Conservation (phyloP, 306 rosid species). For the Delonix regia region DNA sequence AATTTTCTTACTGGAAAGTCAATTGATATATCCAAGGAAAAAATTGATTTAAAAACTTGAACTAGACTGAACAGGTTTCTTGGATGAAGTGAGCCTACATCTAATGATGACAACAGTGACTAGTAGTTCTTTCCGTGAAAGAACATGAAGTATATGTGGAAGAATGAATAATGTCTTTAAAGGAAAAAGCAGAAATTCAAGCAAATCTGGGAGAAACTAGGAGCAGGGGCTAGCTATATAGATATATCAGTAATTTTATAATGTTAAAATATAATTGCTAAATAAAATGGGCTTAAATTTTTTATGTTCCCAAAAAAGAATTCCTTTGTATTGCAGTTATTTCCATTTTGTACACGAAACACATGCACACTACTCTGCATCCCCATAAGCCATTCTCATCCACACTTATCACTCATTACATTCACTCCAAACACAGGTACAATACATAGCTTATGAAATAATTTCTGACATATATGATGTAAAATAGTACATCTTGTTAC, state of each 20-base stretch:
- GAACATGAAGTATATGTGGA: neutral
- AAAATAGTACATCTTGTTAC: neutral
- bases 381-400: slow-evolving; percentile 4
- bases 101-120: neutral
- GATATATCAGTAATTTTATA: neutral
- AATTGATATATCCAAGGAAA: slow-evolving; percentile 4
- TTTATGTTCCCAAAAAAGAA: neutral
- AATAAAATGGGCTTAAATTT: neutral
- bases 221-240: neutral
- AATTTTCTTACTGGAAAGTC: neutral
- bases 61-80: neutral
- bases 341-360: neutral
- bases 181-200: neutral
- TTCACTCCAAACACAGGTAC: neutral
- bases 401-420: slow-evolving; percentile 4
- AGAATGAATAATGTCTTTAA: neutral
- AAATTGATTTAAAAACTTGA: neutral
- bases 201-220: slow-evolving; percentile 4
- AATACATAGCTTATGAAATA: neutral
- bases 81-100: neutral
- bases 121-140: slow-evolving; percentile 4
- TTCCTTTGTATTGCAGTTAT: neutral
- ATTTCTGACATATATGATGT: neutral
- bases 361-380: neutral
- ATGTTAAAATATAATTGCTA: neutral